Percentiles rank a stretch among this genome's conserved stretches.
Evolutionary conservation across 345 rosid genomes (phyloP).

Genomic region (Rhodomyrtus tomentosa): DNA sequence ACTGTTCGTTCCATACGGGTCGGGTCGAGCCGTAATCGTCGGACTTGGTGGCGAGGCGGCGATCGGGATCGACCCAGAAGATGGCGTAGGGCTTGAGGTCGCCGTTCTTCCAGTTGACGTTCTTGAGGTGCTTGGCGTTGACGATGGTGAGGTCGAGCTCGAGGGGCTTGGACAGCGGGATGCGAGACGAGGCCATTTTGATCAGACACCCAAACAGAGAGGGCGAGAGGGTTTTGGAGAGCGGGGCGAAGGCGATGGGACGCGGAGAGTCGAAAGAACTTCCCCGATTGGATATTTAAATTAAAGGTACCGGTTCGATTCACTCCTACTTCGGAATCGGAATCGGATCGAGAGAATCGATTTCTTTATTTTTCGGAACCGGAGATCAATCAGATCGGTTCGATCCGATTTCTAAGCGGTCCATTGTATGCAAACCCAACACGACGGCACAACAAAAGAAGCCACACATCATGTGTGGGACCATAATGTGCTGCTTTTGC

Average conservation of each 20-base stretch:
- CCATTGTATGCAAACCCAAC: too few relatives aligned
- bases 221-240: neutral
- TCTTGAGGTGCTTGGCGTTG: slow-evolving; percentile 62
- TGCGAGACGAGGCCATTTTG: slow-evolving; percentile 9
- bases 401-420: too few relatives aligned
- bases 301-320: too few relatives aligned
- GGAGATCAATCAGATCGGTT: too few relatives aligned
- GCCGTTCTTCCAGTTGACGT: slow-evolving; percentile 86
- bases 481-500: too few relatives aligned
- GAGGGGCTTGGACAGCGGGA: slow-evolving; percentile 2
- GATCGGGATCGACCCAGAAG: slow-evolving; percentile 52
- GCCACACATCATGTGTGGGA: too few relatives aligned
- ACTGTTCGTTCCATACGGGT: slow-evolving; percentile 47
- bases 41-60: slow-evolving; percentile 44
- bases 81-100: slow-evolving; percentile 54
- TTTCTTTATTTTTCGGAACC: too few relatives aligned
- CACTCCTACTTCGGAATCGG: too few relatives aligned
- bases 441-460: too few relatives aligned
- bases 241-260: neutral
- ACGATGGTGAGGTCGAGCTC: slow-evolving; percentile 41
- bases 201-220: neutral
- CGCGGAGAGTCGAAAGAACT: neutral
- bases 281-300: neutral
- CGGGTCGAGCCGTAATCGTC: slow-evolving; percentile 52
- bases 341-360: too few relatives aligned